A percentile compares a stretch with the other conserved stretches of the same genome.
These are phyloP conservation scores for Xanthoparmelia taractica DNA, from an alignment of 495 filamentous ascomycete species.

Conservation along the genomic window DNA sequence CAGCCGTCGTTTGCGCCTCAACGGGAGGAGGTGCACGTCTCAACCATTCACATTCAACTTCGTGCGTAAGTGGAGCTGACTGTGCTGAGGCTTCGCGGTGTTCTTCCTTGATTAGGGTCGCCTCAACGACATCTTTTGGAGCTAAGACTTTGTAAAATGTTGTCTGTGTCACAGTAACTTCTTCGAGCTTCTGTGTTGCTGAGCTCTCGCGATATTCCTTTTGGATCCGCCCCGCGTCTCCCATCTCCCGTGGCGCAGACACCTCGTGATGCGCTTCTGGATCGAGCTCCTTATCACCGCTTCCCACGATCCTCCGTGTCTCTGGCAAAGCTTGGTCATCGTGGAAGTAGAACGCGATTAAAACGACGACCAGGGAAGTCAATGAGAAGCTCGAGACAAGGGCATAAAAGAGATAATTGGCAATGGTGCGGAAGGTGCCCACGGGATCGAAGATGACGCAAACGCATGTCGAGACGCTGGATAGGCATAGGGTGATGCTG, in stretches of 20 bases:
- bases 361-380: background rate
- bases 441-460: constrained; percentile 1
- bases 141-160: too few relatives aligned
- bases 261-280: background rate
- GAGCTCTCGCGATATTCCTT: background rate
- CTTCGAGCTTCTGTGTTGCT: background rate
- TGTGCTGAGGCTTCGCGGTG: background rate
- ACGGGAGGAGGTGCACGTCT: background rate
- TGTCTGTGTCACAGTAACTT: background rate
- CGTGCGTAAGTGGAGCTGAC: too few relatives aligned
- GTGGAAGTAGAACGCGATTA: background rate
- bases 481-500: background rate
- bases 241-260: background rate
- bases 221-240: background rate
- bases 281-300: background rate
- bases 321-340: background rate
- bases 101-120: too few relatives aligned
- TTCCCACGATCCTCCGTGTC: background rate
- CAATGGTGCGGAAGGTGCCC: background rate
- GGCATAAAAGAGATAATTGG: background rate
- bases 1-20: too few relatives aligned
- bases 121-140: too few relatives aligned
- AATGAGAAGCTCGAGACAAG: background rate
- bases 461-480: background rate
- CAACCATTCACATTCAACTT: background rate